Conservation (phyloP, 345 rosid species). For the Chamaenerion angustifolium region DNA sequence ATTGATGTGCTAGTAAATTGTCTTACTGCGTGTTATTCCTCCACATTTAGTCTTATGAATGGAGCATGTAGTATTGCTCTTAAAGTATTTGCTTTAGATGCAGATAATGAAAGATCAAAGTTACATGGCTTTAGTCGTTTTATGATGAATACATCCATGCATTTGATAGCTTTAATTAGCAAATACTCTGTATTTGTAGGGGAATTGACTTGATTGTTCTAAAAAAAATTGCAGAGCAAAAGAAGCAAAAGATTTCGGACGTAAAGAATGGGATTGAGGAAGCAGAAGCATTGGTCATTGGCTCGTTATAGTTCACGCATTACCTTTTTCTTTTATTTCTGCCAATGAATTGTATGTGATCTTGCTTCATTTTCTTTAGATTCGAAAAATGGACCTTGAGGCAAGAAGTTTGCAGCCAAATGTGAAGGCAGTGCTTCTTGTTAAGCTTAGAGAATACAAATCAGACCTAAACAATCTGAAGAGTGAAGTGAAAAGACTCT, state of each 20-base stretch:
- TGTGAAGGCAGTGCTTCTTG: conserved; percentile 54
- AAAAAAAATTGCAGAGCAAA: conserved; percentile 40
- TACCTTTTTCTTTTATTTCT: background rate
- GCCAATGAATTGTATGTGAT: background rate
- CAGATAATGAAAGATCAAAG: no score
- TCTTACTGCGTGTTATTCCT: no score
- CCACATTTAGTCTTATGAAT: no score
- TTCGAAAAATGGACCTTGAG: conserved; percentile 82
- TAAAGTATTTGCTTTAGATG: no score
- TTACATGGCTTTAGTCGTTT: no score
- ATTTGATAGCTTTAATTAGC: no score
- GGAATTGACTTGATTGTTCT: background rate
- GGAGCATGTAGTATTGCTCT: no score
- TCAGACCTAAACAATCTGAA: conserved; percentile 80
- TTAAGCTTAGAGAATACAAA: conserved; percentile 71
- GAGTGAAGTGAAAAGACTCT: conserved; percentile 51
- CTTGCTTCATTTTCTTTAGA: conserved; percentile 6
- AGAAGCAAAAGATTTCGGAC: conserved; percentile 70
- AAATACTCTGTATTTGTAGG: no score
- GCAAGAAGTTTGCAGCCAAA: conserved; percentile 68
- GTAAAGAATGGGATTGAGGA: conserved; percentile 50
- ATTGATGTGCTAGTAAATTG: no score
- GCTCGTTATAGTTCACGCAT: background rate
- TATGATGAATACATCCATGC: no score
- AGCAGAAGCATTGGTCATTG: conserved; percentile 63